Conservation (phyloP, 1,284 basidiomycete species). For the Trichosporon sp. region DNA sequence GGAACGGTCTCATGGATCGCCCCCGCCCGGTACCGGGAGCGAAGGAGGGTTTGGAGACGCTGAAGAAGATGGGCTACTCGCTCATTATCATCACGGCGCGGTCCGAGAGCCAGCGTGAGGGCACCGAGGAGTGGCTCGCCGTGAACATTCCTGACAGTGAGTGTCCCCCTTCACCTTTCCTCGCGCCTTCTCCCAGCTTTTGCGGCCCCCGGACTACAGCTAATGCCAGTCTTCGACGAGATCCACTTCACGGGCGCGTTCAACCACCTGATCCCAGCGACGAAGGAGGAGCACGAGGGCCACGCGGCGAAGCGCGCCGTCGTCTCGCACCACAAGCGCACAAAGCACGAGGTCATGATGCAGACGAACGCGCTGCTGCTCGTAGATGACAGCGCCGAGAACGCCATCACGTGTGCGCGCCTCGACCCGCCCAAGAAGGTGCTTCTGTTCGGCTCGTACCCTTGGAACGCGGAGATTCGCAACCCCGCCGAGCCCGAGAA, state of each 20-base stretch:
- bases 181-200: neutral
- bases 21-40: constrained; percentile 65
- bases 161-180: constrained; percentile 23
- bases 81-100: constrained; percentile 73
- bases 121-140: constrained; percentile 69
- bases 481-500: constrained; percentile 52
- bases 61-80: constrained; percentile 68
- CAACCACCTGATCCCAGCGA: constrained; percentile 49
- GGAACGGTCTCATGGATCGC: constrained; percentile 56
- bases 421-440: constrained; percentile 60
- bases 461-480: constrained; percentile 67
- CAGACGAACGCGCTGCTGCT: constrained; percentile 66
- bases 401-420: constrained; percentile 65
- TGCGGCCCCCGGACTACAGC: neutral
- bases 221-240: constrained; percentile 64
- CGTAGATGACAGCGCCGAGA: constrained; percentile 78
- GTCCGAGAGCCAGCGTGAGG: constrained; percentile 62
- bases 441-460: constrained; percentile 75
- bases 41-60: constrained; percentile 63
- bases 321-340: constrained; percentile 63
- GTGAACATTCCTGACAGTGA: constrained; percentile 66
- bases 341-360: constrained; percentile 71
- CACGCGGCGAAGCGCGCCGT: constrained; percentile 59
- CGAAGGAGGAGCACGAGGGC: constrained; percentile 53
- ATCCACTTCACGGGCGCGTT: constrained; percentile 78